Conservation (phyloP, 768 basidiomycete species). For the Xerocomellus chrysenteron region DNA sequence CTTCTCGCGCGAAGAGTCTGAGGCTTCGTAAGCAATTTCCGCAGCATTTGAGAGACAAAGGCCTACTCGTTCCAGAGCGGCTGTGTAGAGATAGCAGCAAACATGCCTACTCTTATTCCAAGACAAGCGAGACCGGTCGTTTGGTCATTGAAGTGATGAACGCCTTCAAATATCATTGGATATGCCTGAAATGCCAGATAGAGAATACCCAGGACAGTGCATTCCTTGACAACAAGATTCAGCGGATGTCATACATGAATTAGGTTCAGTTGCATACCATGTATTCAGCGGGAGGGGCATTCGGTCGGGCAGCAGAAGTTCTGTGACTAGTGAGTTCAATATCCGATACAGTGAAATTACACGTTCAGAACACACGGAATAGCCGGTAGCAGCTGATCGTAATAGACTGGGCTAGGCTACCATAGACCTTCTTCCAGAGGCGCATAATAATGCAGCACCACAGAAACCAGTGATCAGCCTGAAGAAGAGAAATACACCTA, state of each 20-base stretch:
- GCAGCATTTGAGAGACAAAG: background rate
- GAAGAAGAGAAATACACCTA: slow-evolving; percentile 62
- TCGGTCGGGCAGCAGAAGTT: slow-evolving; percentile 61
- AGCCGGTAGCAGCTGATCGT: slow-evolving; percentile 63
- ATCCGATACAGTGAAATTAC: no score
- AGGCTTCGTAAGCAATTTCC: background rate
- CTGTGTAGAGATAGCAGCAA: slow-evolving; percentile 37
- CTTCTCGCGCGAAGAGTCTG: slow-evolving; percentile 40
- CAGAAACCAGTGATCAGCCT: slow-evolving; percentile 56
- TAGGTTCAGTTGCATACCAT: slow-evolving; percentile 46
- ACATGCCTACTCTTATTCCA: slow-evolving; percentile 46
- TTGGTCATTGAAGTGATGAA: slow-evolving; percentile 56
- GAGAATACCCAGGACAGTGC: slow-evolving; percentile 43
- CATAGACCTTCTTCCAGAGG: no score
- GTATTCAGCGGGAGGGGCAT: slow-evolving; percentile 73
- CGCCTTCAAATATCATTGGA: slow-evolving; percentile 47
- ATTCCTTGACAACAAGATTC: slow-evolving; percentile 28
- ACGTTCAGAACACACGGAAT: slow-evolving; percentile 52
- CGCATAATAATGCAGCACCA: slow-evolving; percentile 42
- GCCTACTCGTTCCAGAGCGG: slow-evolving; percentile 45
- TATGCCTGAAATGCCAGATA: slow-evolving; percentile 58
- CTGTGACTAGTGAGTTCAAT: slow-evolving; percentile 31
- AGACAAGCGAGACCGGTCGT: slow-evolving; percentile 48
- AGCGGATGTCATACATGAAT: background rate
- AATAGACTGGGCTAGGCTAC: slow-evolving; percentile 26